Evolutionary conservation across 176 grass and related monocot genomes (phyloP).

Genomic region (Zoysia pacifica): DNA sequence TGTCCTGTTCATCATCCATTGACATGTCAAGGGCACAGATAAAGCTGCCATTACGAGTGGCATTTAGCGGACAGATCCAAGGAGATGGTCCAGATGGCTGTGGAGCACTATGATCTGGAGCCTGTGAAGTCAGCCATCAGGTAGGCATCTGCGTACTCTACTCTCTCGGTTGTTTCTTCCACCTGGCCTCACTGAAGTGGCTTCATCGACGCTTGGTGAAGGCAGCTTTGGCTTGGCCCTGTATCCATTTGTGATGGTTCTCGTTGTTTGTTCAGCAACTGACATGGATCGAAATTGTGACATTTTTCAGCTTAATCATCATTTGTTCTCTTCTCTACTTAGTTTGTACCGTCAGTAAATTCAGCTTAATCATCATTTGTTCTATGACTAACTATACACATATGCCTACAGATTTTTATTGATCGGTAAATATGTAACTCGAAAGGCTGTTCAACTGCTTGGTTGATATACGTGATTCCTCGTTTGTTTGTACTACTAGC

Average conservation of each 20-base stretch:
- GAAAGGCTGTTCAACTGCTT: neutral
- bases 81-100: conserved; percentile 55
- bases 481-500: neutral
- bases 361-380: neutral
- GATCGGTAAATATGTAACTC: neutral
- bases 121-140: conserved; percentile 57
- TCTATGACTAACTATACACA: too few species aligned
- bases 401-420: too few species aligned
- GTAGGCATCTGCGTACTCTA: conserved; percentile 29
- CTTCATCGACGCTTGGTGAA: neutral
- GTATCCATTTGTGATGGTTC: conserved; percentile 23
- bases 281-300: neutral
- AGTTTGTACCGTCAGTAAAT: neutral
- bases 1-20: conserved; percentile 44
- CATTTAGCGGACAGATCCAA: conserved; percentile 43
- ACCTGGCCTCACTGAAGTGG: conserved; percentile 22
- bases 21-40: conserved; percentile 46
- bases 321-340: neutral
- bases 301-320: neutral
- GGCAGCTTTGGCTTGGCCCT: conserved; percentile 19
- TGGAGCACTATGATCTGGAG: conserved; percentile 52
- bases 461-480: neutral
- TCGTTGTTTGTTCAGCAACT: too few species aligned
- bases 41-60: conserved; percentile 25
- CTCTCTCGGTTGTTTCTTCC: conserved; percentile 30